Evolutionary conservation across 768 basidiomycete genomes (phyloP), one percentile per base, ranked within the genome.

Genomic region (Tremella fuciformis): DNA sequence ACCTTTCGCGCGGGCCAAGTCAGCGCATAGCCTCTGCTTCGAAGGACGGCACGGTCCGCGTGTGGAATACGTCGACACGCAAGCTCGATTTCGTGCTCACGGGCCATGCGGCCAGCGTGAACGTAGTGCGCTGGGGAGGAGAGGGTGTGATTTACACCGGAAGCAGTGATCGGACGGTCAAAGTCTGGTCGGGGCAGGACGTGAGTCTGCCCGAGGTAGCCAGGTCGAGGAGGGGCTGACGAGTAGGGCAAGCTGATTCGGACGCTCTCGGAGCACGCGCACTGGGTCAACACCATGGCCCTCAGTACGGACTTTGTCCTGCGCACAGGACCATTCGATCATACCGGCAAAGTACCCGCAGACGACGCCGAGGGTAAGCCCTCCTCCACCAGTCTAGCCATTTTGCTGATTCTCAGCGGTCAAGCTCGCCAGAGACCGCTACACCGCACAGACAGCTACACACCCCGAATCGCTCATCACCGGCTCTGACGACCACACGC

Each of bases 231-330:
- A 22, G 16, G 4, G 42, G 42, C n/a, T 18, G 42, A 46, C 15
- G 42, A 8, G 13, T 65, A 93, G 88, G 94, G 93, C 0, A 87
- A 84, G 75, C 84, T 85, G 24, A 80, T 97, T 38, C 83, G 93
- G 67, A 86, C 86, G 0, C 79, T 98, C 24, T 91, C 89, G 76
- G 92, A 97, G 62, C 94, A 99, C 68, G 96, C 92, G 0, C 96
- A 99, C 71, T 98, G 93, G 94, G 96, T 99, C 8, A 99, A 93
- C 18, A 98, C 93, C 0, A 84, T 99, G 44, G 86, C 96, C 2
- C 81, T 97, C 55, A 94, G 92, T 76, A 93, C 93, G 9, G 94
- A 99, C 74, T 96, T 93, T 70, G 85, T 94, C 24, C 82, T 96
- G 3, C 86, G 93, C 21, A 97, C 94, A 0, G 94, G 94, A 0